Base-by-base conservation (phyloP, 1,139 yeast species). In the Spathaspora sp. region DNA sequence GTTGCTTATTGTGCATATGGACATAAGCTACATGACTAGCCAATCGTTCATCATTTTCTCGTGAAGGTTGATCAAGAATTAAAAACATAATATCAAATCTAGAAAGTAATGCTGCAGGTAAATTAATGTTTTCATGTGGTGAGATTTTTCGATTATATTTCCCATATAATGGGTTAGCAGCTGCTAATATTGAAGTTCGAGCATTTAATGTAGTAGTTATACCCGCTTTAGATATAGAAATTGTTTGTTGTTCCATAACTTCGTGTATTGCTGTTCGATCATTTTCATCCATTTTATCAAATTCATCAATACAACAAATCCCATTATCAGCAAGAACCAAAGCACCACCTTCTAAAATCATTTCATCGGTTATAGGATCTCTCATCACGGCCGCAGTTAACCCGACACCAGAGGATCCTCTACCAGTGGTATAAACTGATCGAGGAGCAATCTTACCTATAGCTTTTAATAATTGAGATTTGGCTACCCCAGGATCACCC, bases 401-500 rank as follows among this genome's bases (percentile, higher is more conserved):
- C 69, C 99, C 99, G 42, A 95, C 99, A 46, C 99, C 99, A 0
- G 99, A 93, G 5, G 98, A 90, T 64, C 99, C 99, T 62, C 96
- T 82, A 71, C 99, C 99, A 1, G 99, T 95, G 7, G 99, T 95
- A 67, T 95, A 95, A 37, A 95, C 96, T 43, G 97, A 95, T 63
- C 99, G 80, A 25, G 99, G 99, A 0, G 99, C 95, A 43, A 95
- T 89, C 59, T 91, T 90, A 47, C 91, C 80, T 53, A 95, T 89
- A 31, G 96, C 89, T 65, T 93, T 93, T 53, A 95, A 76, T 59
- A 95, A 75, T 76, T 95, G 99, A 1, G 99, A 93, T 68, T 95
- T 95, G 59, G 99, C 99, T 47, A 95, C 99, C 76, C 99, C 99
- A 36, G 99, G 99, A 61, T 95, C 99, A 57, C 99, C 99, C 98